Conservation (phyloP, 192 early-diverging fungal genomes). For the Borealophlyctis nickersoniae region DNA sequence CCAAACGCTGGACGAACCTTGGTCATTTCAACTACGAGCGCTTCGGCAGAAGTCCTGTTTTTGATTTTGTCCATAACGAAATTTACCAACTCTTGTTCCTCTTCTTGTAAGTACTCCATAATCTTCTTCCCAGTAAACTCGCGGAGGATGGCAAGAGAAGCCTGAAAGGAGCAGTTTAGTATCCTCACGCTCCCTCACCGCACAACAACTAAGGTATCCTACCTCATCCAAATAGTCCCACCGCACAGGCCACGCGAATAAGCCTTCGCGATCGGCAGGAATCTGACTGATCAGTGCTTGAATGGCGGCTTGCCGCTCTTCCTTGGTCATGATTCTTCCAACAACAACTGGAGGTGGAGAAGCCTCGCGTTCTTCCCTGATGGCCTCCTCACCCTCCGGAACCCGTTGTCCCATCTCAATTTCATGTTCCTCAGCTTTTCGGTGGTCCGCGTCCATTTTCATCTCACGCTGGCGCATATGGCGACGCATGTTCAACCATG, state of each 20-base stretch:
- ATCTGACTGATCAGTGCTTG: slow-evolving; percentile 66
- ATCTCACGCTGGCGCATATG: slow-evolving; percentile 14
- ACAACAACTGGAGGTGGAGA: slow-evolving; percentile 35
- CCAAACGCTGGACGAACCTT: too few species aligned
- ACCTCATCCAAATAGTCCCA: slow-evolving; percentile 77
- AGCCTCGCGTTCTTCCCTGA: slow-evolving; percentile 29
- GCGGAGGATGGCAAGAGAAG: neutral
- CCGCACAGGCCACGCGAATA: slow-evolving; percentile 71
- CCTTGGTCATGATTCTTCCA: slow-evolving; percentile 59
- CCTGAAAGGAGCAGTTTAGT: neutral
- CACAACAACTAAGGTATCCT: slow-evolving; percentile 11
- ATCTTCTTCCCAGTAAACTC: slow-evolving; percentile 65
- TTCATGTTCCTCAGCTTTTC: slow-evolving; percentile 52
- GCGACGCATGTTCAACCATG: slow-evolving; percentile 6
- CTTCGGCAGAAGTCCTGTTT: slow-evolving; percentile 59
- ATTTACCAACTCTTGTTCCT: slow-evolving; percentile 73
- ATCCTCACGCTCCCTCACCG: neutral
- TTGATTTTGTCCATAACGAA: slow-evolving; percentile 74
- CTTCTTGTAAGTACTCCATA: slow-evolving; percentile 73
- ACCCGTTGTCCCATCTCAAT: slow-evolving; percentile 23
- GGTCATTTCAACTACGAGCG: too few species aligned
- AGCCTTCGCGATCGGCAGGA: slow-evolving; percentile 63
- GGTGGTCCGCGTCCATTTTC: slow-evolving; percentile 45
- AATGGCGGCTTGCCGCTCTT: slow-evolving; percentile 63
- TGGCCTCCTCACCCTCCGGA: slow-evolving; percentile 30